Base-by-base conservation (phyloP, 2,329 filamentous ascomycete species). In the Nectriaceae sp. region DNA sequence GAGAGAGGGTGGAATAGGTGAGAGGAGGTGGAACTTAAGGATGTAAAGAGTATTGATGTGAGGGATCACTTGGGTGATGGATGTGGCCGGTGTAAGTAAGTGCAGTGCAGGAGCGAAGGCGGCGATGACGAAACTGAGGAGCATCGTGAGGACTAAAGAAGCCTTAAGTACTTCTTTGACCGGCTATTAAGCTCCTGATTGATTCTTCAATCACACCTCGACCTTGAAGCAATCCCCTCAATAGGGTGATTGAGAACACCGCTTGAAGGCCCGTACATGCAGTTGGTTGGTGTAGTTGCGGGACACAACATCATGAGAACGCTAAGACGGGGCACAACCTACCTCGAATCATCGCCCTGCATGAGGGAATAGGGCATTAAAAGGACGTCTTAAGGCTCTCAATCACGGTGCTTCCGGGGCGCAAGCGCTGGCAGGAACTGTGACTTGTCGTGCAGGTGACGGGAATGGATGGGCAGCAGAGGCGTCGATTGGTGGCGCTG, bases 391-490 rank as follows among this genome's bases (percentile, higher is more conserved):
- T 21, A 18, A 39, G 5, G 16, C 37, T 11, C 57, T 53, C 48
- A 47, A 51, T 51, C 35, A 47, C 39, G 47, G 40, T 45, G 47
- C 47, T 20, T 40, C 54, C 47, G 42, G 52, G 50, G 39, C 44
- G 46, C 44, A 42, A 48, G 45, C 29, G 40, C 46, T 44, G 19
- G 19, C 5, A 41, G 49, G 11, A 21, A 44, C 49, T 55, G 59
- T 61, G 59, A 62, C 60, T 45, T 44, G 40, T 48, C 55, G 39
- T 62, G 59, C 59, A 61, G 59, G 59, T 61, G 53, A 60, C 44
- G 40, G 37, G 45, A 21, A 54, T 45, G 58, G 55, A n/a, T n/a
- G 6, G 24, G 24, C 24, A 6, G 6, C 13, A 13, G 52, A 59
- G 44, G 46, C 46, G 50, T 49, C 47, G 50, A 61, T 61, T 61